Conservation (phyloP, 257 asterid species). For the Galeopsis tetrahit region DNA sequence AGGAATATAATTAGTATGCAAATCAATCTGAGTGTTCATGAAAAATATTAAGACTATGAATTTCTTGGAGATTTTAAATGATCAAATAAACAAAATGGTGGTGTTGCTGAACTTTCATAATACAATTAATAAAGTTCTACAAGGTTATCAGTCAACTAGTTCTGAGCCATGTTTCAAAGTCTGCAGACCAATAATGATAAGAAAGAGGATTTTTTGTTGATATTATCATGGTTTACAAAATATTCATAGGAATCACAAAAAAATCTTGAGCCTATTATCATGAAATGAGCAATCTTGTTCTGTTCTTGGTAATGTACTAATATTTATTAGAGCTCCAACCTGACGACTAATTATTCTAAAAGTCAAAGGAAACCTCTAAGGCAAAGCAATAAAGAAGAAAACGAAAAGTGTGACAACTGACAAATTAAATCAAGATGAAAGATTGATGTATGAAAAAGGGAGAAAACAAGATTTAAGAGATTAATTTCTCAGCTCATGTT, state of each 20-base stretch:
- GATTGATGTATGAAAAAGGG: background rate
- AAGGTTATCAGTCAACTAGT: background rate
- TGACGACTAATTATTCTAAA: background rate
- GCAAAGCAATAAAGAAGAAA: background rate
- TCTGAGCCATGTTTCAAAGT: background rate
- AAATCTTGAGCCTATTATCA: background rate
- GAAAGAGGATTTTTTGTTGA: background rate
- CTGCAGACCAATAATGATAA: background rate
- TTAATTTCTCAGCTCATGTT: background rate
- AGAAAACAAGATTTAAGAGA: background rate
- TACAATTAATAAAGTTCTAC: background rate
- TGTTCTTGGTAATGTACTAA: background rate
- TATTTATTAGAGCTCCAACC: slow-evolving; percentile 1
- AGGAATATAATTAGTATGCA: slow-evolving; percentile 37
- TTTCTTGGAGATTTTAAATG: background rate
- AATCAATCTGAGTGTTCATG: slow-evolving; percentile 15
- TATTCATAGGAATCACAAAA: background rate
- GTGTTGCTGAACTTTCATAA: slow-evolving; percentile 23
- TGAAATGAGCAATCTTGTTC: background rate
- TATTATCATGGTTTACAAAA: background rate
- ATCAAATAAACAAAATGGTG: slow-evolving; percentile 21
- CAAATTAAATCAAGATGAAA: background rate
- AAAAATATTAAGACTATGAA: slow-evolving; percentile 13
- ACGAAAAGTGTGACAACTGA: background rate
- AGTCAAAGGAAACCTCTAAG: background rate